Conservation (phyloP, 176 grass and related monocot genomes). For the Puya raimondii region DNA sequence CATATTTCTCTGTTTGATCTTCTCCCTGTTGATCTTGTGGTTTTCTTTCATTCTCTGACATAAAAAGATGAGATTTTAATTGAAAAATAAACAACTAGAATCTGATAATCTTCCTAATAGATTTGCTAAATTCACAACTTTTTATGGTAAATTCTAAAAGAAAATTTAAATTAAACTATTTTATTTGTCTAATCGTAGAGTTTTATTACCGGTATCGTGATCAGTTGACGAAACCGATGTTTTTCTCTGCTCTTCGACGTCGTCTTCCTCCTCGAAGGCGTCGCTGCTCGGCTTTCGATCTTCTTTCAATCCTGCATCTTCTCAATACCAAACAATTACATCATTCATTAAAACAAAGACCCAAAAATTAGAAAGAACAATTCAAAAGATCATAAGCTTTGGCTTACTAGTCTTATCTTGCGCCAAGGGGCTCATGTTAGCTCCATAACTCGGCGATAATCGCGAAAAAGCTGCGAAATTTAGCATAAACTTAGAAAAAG, state of each 20-base stretch:
- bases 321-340: not conserved
- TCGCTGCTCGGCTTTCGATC: not conserved
- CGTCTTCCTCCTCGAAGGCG: not conserved
- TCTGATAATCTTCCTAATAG: not conserved
- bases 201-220: not conserved
- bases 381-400: not conserved
- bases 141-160: no score
- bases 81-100: not conserved
- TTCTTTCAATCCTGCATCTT: not conserved
- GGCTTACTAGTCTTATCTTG: not conserved
- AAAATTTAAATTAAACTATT: not conserved
- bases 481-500: no score
- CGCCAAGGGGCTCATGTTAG: not conserved
- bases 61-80: not conserved
- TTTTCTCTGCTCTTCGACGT: not conserved
- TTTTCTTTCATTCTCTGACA: conserved; percentile 15
- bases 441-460: not conserved
- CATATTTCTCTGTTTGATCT: not conserved
- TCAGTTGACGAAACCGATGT: not conserved
- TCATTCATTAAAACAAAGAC: not conserved
- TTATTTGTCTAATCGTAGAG: not conserved
- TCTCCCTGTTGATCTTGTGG: conserved; percentile 9
- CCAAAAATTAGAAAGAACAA: not conserved
- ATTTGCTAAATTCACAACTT: not conserved
- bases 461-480: not conserved